Base-by-base conservation (phyloP, 2,329 filamentous ascomycete genomes). In the Penicillium sp. region DNA sequence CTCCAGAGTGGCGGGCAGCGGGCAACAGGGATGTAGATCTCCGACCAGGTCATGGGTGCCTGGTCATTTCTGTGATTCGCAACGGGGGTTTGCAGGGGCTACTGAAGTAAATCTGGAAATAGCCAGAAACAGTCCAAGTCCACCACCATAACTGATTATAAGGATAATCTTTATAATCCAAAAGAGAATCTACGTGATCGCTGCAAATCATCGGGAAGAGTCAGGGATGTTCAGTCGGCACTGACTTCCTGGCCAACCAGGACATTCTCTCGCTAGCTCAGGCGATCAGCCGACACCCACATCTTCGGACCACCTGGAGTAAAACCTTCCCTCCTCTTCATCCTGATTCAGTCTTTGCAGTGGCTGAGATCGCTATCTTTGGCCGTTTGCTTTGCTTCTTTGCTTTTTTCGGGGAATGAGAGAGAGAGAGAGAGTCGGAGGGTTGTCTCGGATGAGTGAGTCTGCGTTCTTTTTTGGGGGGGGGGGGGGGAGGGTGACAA, bases 271-370 rank as follows among this genome's bases (percentile, higher is more conserved):
- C 24, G 5, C 33, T 47, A 50, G 28, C 30, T 17, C 26, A 28
- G 40, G 54, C 59, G 58, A 68, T 70, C 68, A 70, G 64, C 65
- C 67, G 67, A 70, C 50, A 53, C 50, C 30, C 50, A 35, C 50
- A 30, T 22, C 35, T 26, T 54, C 35, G 38, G 35, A 19, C 22
- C 35, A 24, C 51, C 9, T n/a, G 28, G 10, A 6, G 42, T 9
- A 33, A 49, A 42, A 53, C 49, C 30, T 53, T 37, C n/a, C 30
- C 30, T 22, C 30, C 51, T 40, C 35, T 40, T 6, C 6, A n/a
- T 54, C 51, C 51, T 4, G 38, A 55, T 55, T 33, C n/a, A 30
- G 38, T 33, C 64, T 12, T 35, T 24, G 65, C 56, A 66, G 59
- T 70, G 65, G 68, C 22, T 59, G 22, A 38, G 54, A 65, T 60